Base-by-base conservation (phyloP, 129 eudicot genomes). In the Rutidosis leptorrhynchoides region DNA sequence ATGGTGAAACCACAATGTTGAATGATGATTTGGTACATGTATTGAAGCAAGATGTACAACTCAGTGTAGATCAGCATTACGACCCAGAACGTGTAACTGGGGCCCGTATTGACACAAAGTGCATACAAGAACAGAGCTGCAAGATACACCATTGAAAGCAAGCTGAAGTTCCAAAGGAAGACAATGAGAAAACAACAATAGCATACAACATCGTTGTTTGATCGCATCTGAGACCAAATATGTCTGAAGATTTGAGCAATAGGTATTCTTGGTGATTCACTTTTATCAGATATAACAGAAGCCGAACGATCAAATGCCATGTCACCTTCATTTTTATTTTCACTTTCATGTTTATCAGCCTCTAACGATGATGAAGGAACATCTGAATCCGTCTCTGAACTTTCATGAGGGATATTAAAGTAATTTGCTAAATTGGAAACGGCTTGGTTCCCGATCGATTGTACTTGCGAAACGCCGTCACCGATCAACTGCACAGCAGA, bases 161-260 rank as follows among this genome's bases (percentile, higher is more conserved):
- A 35, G 71, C 86, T 82, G 69, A 82, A 82, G 33, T 82, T 82
- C 86, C 86, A 82, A 40, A 82, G 78, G 62, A 78, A 82, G 19
- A 82, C 65, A 16, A 82, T 55, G 42, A 82, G 75, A 63, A 82
- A 82, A 60, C 82, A 82, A 40, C 83, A 70, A 57, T 82, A 82
- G 80, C 86, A 82, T 24, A 82, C 86, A 25, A 82, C 56, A 63
- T 82, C 86, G 51, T 82, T 82, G 64, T 82, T 82, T 27, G 86
- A 74, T 61, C 83, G 76, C 77, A 82, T 78, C 63, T 82, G 76
- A 14, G 83, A 76, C 76, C 75, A 78, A 54, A 82, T 70, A 65
- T 70, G 81, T 62, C 56, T 64, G 23, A 82, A 37, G 33, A 82
- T 70, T 22, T 61, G 74, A 2, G 62, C 74, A 27, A 78, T 54